These are phyloP conservation scores for Halophytophthora polymorphica DNA, from an alignment of 352 stramenopile species.

Conservation along the genomic window DNA sequence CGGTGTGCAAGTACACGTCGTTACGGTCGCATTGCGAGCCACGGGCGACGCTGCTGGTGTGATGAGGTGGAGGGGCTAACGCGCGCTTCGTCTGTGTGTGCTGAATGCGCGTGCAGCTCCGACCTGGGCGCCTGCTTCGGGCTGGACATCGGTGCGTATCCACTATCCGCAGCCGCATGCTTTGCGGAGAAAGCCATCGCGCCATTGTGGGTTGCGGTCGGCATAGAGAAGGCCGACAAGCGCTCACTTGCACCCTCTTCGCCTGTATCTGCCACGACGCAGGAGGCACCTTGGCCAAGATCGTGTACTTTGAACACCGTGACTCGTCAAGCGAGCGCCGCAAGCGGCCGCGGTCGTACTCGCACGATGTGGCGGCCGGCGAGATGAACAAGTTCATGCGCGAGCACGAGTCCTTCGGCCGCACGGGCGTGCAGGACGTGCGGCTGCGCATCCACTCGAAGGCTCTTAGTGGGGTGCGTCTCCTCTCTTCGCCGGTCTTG, in stretches of 20 bases:
- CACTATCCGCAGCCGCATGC: no score
- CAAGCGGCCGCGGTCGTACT: constrained; percentile 69
- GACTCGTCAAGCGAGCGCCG: constrained; percentile 37
- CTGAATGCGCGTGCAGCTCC: constrained; percentile 35
- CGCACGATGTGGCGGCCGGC: constrained; percentile 67
- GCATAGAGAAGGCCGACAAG: no score
- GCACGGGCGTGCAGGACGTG: constrained; percentile 86
- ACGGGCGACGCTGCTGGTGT: background rate
- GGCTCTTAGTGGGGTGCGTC: constrained; percentile 83
- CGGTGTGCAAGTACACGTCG: constrained; percentile 3
- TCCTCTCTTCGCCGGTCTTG: background rate
- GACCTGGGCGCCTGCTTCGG: constrained; percentile 84
- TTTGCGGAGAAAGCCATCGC: no score
- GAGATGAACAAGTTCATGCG: constrained; percentile 88
- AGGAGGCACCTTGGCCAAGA: constrained; percentile 93
- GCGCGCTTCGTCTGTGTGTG: background rate
- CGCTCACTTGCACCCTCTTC: constrained; percentile 19
- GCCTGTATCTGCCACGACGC: constrained; percentile 7
- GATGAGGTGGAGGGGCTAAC: background rate
- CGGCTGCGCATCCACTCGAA: constrained; percentile 83
- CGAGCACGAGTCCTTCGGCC: constrained; percentile 76
- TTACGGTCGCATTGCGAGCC: background rate
- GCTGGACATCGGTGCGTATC: constrained; percentile 66
- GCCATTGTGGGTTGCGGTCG: no score
- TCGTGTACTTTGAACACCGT: constrained; percentile 93